Percentiles rank a stretch among this genome's conserved stretches.
These are phyloP conservation scores for Isochrysis galbana DNA, from an alignment of 78 protist species.

Conservation along the genomic window DNA sequence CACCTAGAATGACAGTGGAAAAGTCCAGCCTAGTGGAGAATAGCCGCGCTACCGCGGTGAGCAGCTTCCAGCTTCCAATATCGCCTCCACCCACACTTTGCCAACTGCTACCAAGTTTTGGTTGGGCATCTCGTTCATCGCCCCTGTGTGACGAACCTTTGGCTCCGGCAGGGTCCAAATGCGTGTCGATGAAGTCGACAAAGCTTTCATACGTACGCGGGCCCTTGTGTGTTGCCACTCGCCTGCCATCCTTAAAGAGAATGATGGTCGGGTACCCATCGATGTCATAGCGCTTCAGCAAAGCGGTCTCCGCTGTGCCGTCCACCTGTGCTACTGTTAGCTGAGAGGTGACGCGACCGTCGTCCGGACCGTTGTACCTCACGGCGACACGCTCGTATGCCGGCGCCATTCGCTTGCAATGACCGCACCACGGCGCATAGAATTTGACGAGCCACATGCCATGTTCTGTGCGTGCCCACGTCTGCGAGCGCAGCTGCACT, in stretches of 20 bases:
- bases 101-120: too few relatives aligned
- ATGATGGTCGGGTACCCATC: neutral
- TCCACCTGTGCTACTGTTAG: neutral
- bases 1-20: too few relatives aligned
- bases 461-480: neutral
- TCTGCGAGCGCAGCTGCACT: neutral
- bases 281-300: neutral
- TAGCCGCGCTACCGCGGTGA: too few relatives aligned
- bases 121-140: too few relatives aligned
- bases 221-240: neutral
- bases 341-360: neutral
- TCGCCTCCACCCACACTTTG: too few relatives aligned
- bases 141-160: too few relatives aligned
- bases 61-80: too few relatives aligned
- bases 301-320: neutral
- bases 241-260: neutral
- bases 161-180: neutral
- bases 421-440: conserved; percentile 70
- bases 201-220: neutral
- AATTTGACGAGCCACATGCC: neutral
- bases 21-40: too few relatives aligned
- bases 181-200: neutral
- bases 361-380: neutral
- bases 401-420: conserved; percentile 52
- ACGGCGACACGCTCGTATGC: conserved; percentile 43